Evolutionary conservation across 1,284 basidiomycete genomes (phyloP), one percentile per base, ranked within the genome.

Genomic region (Cutaneotrichosporon cutaneum): DNA sequence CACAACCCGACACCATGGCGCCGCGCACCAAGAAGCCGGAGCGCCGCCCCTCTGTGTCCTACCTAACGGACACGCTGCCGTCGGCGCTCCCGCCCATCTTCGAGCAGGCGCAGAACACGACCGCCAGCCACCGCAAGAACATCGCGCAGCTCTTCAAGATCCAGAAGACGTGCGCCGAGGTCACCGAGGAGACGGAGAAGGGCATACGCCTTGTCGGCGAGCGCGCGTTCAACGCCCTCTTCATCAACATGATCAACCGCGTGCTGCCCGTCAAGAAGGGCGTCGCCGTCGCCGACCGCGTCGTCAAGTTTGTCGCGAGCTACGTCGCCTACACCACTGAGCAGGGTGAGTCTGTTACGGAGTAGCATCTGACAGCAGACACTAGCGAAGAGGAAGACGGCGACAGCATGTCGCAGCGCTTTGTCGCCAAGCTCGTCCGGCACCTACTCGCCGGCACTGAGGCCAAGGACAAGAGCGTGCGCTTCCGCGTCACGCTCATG

Each of bases 111-210:
- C 95, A 98, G 76, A 80, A 82, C 45, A 88, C 91, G 0, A 77
- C 88, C 11, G 90, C 94, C 8, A 94, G 92, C 75, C 94, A 92
- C 77, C 85, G 89, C 65, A 98, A 98, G 83, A 96, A 97, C 79
- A 85, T 88, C 62, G 89, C 94, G 55, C 87, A 88, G 0, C 85
- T 98, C 2, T 85, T 90, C 81, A 93, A 94, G 76, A 79, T 94
- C 45, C 93, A 96, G 68, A 71, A 82, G 21, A 85, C 88, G 67
- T 87, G 88, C 30, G 83, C 86, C 0, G 72, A 79, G 2, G 77
- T 89, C 67, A 87, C 83, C 3, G 84, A 89, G 62, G 60, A 82
- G 9, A 75, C 84, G 22, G 82, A 82, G 26, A 74, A 72, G 63
- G 75, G 74, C n/a, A 84, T 84, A 6, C 87, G 85, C 66, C 83